Base-by-base conservation (phyloP, 2,329 filamentous ascomycete genomes). In the Pseudocercospora fuligena region DNA sequence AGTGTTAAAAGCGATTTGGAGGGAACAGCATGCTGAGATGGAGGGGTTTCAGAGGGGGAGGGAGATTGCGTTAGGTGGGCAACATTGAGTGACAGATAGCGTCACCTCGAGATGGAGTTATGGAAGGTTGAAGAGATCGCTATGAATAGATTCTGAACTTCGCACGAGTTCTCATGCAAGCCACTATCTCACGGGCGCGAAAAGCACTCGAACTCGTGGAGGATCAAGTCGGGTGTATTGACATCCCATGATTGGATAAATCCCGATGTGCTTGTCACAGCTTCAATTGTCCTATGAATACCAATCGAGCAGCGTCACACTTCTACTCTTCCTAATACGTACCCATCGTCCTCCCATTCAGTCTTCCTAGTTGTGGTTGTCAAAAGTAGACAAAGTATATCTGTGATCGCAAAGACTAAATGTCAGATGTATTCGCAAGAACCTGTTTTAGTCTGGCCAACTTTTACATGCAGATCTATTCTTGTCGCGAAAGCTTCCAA, bases 11-110 rank as follows among this genome's bases (percentile, higher is more conserved):
- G 72, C 66, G 11, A 75, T 78, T 33, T 79, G 77, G 76, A 75
- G 69, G 62, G 73, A 77, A 69, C 76, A 78, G 69, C 73, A 73
- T 68, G 73, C 73, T 23, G 77, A 79, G 70, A 78, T 78, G 76
- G 74, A 78, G 62, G 76, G 77, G 6, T 78, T 73, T 58, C 74
- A 74, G 69, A 64, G 73, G 7, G 76, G 75, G n/a, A 72, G 74
- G 63, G 73, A 76, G 49, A 11, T 62, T n/a, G 53, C 49, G 40
- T 43, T n/a, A 14, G 46, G 46, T 47, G 33, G 33, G 33, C 11
- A 14, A 5, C 40, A n/a, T 46, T 46, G 40, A 46, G 40, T 31
- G 29, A 31, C 29, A 31, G 29, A 31, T 31, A 31, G 6, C 29
- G 29, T 31, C 9, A 8, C 6, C n/a, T n/a, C 29, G 9, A 31